Percentiles rank a stretch among this genome's conserved stretches.
These are phyloP conservation scores for Auriscalpium orientale DNA, from an alignment of 768 basidiomycete species.

Conservation along the genomic window DNA sequence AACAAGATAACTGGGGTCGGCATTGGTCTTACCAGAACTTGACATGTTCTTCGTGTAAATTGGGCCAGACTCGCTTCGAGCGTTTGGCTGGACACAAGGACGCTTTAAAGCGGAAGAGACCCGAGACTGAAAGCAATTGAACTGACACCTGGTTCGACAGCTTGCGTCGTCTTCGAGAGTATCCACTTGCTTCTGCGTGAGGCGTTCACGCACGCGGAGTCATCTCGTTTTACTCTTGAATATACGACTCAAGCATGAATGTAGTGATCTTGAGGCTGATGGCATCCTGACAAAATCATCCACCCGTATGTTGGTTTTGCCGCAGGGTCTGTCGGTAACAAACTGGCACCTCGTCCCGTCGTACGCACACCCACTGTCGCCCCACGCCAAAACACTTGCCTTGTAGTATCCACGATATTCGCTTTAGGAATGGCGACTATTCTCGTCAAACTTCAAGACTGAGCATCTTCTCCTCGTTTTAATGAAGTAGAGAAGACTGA, in stretches of 20 bases:
- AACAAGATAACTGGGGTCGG: slow-evolving; percentile 15
- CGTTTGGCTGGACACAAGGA: slow-evolving; percentile 48
- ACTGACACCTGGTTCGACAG: slow-evolving; percentile 76
- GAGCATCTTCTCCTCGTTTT: slow-evolving; percentile 77
- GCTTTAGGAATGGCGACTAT: slow-evolving; percentile 79
- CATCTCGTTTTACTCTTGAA: slow-evolving; percentile 82
- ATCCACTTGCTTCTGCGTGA: slow-evolving; percentile 80
- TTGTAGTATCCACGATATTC: slow-evolving; percentile 81
- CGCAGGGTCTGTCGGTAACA: not conserved
- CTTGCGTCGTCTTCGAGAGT: slow-evolving; percentile 68
- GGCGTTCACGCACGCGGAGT: slow-evolving; percentile 75
- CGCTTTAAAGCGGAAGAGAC: not conserved
- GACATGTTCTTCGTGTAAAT: slow-evolving; percentile 80
- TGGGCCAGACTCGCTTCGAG: slow-evolving; percentile 76
- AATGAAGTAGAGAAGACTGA: slow-evolving; percentile 83
- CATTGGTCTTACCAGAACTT: slow-evolving; percentile 46
- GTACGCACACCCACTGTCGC: not conserved
- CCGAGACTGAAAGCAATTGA: not conserved
- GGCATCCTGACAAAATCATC: slow-evolving; percentile 87
- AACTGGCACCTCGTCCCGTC: not conserved
- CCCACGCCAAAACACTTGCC: slow-evolving; percentile 28
- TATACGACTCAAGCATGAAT: slow-evolving; percentile 89
- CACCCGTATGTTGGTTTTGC: slow-evolving; percentile 42
- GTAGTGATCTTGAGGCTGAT: slow-evolving; percentile 83
- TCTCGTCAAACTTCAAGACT: slow-evolving; percentile 86